These are phyloP conservation scores for Dimargaris cristalligena DNA, from an alignment of 192 early-diverging fungal species.

Conservation along the genomic window DNA sequence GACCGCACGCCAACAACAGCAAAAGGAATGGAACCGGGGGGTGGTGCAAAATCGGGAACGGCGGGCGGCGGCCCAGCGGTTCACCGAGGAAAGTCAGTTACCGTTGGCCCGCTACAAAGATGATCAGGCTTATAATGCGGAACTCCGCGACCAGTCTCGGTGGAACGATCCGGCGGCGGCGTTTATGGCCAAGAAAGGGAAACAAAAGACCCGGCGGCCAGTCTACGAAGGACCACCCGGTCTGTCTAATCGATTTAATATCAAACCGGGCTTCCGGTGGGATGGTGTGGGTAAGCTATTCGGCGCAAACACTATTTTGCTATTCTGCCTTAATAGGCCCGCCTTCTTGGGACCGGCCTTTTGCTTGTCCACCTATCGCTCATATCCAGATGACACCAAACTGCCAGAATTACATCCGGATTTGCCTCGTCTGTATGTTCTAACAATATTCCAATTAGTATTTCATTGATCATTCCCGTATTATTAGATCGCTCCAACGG, in stretches of 20 bases:
- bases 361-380: too few relatives aligned
- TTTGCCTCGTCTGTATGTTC: too few relatives aligned
- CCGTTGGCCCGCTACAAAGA: constrained; percentile 29
- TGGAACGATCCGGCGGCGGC: constrained; percentile 56
- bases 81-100: constrained; percentile 18
- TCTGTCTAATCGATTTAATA: constrained; percentile 48
- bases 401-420: too few relatives aligned
- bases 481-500: constrained; percentile 63
- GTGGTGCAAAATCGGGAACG: constrained; percentile 33
- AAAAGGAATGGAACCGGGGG: constrained; percentile 43
- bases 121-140: constrained; percentile 27
- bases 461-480: too few relatives aligned
- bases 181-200: constrained; percentile 24
- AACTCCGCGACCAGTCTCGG: constrained; percentile 28
- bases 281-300: too few relatives aligned
- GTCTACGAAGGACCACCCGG: constrained; percentile 34
- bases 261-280: constrained; percentile 61
- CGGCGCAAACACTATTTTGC: too few relatives aligned
- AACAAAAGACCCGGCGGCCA: constrained; percentile 16
- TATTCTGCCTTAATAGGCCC: too few relatives aligned
- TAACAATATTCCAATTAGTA: too few relatives aligned
- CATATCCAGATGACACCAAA: too few relatives aligned
- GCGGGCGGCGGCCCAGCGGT: constrained; percentile 15
- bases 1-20: constrained; percentile 22
- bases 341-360: too few relatives aligned